Percentiles rank a stretch among this genome's conserved stretches.
phyloP scores from a whole-genome alignment of 305 asterid species.

The Fraxinus xanthoxyloides region DNA sequence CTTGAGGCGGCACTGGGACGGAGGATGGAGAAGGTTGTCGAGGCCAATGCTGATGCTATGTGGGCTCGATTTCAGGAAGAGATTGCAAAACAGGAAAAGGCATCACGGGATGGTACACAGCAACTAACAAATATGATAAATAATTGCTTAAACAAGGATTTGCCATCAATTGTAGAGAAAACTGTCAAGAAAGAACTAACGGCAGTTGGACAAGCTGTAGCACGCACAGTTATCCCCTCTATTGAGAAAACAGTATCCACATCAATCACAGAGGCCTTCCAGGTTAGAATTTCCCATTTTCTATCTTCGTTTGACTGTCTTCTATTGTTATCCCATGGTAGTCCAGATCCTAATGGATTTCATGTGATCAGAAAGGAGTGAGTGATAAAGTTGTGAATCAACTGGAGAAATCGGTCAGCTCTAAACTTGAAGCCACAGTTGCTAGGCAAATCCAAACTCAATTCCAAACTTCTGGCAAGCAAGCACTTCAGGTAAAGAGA shows the following conservation, averaged over 20 bases:
- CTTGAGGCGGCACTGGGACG: conserved; percentile 73
- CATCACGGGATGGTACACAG: conserved; percentile 61
- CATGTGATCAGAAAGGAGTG: conserved; percentile 75
- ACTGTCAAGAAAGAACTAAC: conserved; percentile 69
- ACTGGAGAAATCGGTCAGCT: conserved; percentile 72
- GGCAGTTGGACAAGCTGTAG: conserved; percentile 69
- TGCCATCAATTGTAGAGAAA: conserved; percentile 69
- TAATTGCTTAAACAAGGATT: conserved; percentile 69
- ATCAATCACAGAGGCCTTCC: conserved; percentile 70
- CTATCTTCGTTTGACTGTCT: conserved; percentile 10
- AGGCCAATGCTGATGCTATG: conserved; percentile 77
- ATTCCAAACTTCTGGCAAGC: conserved; percentile 91
- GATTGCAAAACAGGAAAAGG: conserved; percentile 72
- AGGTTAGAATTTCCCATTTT: conserved; percentile 45
- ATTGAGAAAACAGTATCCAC: conserved; percentile 70
- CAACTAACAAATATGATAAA: conserved; percentile 53
- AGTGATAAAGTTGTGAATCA: conserved; percentile 85
- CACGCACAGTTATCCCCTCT: conserved; percentile 59
- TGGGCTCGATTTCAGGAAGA: conserved; percentile 92
- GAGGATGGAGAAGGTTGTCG: conserved; percentile 67
- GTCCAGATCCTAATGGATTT: conserved; percentile 29
- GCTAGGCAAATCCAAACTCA: conserved; percentile 85
- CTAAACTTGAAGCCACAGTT: conserved; percentile 80
- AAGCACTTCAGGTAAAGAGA: conserved; percentile 74
- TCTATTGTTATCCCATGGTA: conserved; percentile 17